These are phyloP conservation scores for Haematococcus lacustris DNA, from an alignment of 139 green algal genomes.

Conservation along the genomic window DNA sequence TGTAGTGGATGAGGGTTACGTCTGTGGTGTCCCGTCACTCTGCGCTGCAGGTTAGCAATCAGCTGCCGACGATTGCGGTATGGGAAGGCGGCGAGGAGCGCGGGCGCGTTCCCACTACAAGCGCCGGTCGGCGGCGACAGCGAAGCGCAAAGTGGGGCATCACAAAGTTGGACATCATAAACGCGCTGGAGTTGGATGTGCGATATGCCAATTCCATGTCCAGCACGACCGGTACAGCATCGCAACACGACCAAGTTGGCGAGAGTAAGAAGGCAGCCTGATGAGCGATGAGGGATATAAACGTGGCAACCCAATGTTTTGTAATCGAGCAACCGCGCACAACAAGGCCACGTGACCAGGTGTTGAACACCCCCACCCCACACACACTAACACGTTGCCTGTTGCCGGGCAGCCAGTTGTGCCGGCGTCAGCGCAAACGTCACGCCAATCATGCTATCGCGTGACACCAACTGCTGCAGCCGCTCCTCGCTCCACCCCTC, in stretches of 20 bases:
- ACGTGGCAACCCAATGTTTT: too few species aligned
- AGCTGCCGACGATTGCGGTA: constrained; percentile 24
- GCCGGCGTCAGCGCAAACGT: not conserved
- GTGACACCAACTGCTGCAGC: constrained; percentile 30
- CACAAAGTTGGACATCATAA: constrained; percentile 7
- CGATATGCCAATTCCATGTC: constrained; percentile 1
- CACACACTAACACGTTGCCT: too few species aligned
- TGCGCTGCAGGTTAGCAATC: constrained; percentile 7
- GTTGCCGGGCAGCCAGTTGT: too few species aligned
- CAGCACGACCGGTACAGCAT: too few species aligned
- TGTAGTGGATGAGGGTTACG: too few species aligned
- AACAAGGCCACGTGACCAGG: too few species aligned
- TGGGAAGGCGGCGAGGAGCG: constrained; percentile 31
- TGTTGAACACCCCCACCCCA: too few species aligned
- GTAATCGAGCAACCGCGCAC: not conserved
- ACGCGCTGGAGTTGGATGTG: constrained; percentile 13
- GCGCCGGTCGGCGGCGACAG: not conserved
- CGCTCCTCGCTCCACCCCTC: constrained; percentile 37
- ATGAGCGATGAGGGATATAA: too few species aligned
- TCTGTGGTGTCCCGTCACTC: too few species aligned
- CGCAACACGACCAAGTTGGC: too few species aligned
- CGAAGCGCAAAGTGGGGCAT: not conserved
- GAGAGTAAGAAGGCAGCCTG: too few species aligned
- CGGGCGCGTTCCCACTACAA: constrained; percentile 15
- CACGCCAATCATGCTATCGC: constrained; percentile 47